These are phyloP conservation scores for Fusarium xyrophilum DNA, from an alignment of 2,329 filamentous ascomycete species.

Conservation along the genomic window DNA sequence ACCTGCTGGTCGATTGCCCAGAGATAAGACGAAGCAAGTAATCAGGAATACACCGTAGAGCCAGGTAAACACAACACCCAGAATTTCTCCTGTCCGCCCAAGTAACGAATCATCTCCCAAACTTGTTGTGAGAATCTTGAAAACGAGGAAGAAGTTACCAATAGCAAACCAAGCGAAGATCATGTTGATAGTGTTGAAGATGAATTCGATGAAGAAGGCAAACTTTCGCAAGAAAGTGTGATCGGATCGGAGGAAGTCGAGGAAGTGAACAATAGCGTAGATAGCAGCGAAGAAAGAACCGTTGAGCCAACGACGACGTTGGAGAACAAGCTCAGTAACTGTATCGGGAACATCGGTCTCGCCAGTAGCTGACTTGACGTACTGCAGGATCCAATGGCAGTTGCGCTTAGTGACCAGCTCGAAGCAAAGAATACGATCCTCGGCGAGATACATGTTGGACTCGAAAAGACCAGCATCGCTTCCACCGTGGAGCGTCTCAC, in stretches of 20 bases:
- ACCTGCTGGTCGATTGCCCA: constrained; percentile 93
- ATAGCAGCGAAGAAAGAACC: constrained; percentile 98
- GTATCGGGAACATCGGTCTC: constrained; percentile 97
- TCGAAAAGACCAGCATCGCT: constrained; percentile 95
- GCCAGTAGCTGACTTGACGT: constrained; percentile 95
- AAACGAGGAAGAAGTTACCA: constrained; percentile 98
- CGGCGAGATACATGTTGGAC: constrained; percentile 98
- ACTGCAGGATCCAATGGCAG: constrained; percentile 96
- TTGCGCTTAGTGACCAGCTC: constrained; percentile 97
- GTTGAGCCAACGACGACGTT: constrained; percentile 96
- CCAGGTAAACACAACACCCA: constrained; percentile 95
- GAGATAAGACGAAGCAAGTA: constrained; percentile 91
- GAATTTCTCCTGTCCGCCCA: constrained; percentile 76
- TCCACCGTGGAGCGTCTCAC: constrained; percentile 93
- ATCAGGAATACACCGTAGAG: constrained; percentile 90
- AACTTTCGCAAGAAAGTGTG: constrained; percentile 88
- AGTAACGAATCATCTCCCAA: constrained; percentile 74
- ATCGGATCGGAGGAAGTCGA: constrained; percentile 92
- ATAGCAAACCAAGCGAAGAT: constrained; percentile 99
- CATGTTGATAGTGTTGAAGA: constrained; percentile 96
- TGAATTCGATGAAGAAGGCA: constrained; percentile 89
- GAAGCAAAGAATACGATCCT: constrained; percentile 98
- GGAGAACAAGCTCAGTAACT: constrained; percentile 93
- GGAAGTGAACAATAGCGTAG: constrained; percentile 93
- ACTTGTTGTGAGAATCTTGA: constrained; percentile 92